Evolutionary conservation across 2,329 filamentous ascomycete genomes (phyloP).

Genomic region (Lachnellula suecica): DNA sequence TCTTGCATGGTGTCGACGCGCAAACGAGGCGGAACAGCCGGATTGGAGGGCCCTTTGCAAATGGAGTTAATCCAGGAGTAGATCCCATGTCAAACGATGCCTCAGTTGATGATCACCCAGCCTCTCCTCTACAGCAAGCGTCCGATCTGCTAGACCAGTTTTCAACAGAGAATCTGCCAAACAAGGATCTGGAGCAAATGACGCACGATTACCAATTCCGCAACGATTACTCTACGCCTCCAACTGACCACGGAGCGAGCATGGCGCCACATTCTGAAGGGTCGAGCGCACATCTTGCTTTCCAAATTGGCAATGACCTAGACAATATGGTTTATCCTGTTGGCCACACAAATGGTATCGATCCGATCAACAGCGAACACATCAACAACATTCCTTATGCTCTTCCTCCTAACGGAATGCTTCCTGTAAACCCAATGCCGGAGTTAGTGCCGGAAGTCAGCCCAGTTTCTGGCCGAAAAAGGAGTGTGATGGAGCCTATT

Average conservation of each 20-base stretch:
- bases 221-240: constrained; percentile 32
- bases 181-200: constrained; percentile 64
- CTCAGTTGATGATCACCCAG: constrained; percentile 56
- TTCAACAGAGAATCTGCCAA: constrained; percentile 64
- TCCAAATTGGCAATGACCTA: constrained; percentile 50
- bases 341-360: constrained; percentile 86
- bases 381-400: constrained; percentile 92
- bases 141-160: constrained; percentile 65
- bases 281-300: constrained; percentile 42
- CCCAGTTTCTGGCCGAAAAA: constrained; percentile 37
- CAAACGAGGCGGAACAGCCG: constrained; percentile 64
- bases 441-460: constrained; percentile 41
- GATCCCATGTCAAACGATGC: constrained; percentile 16
- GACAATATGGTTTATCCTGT: constrained; percentile 85
- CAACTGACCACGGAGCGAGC: constrained; percentile 26
- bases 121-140: constrained; percentile 67
- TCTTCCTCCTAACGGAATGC: constrained; percentile 63
- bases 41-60: constrained; percentile 39
- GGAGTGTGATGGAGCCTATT: constrained; percentile 41
- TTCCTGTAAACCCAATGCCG: constrained; percentile 44
- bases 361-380: constrained; percentile 91
- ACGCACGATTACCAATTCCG: constrained; percentile 38
- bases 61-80: constrained; percentile 36
- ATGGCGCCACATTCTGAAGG: constrained; percentile 45
- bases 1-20: constrained; percentile 62